Base-by-base conservation (phyloP, 208 protist genomes). In the Acanthamoeba quina region DNA sequence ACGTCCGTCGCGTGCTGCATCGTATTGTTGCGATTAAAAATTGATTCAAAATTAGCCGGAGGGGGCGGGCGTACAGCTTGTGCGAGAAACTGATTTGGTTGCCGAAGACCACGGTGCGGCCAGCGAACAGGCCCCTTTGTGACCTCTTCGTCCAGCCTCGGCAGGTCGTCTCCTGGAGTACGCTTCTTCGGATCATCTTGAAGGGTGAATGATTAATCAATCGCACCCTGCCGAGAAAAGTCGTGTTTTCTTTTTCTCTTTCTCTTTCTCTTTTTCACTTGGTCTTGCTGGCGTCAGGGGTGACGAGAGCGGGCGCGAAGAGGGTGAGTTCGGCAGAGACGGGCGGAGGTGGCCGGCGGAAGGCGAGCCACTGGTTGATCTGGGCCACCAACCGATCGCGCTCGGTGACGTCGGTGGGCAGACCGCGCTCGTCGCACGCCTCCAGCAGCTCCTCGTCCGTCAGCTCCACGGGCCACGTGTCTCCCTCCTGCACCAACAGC, bases 81-180 rank as follows among this genome's bases (percentile, higher is more conserved):
- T 86, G 52, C 24, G 78, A 86, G 34, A 86, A 86, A 24, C 52
- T 64, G 52, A 86, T 62, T 56, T 86, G 47, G 78, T 86, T 86
- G 47, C 78, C 78, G 26, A 37, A 64, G 13, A 13, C 52, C 13
- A 86, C 54, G 26, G 13, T 11, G 24, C 78, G 78, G 11, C 78
- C 78, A 62, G 78, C 78, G 26, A 64, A 86, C 19, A 86, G 78
- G 26, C 78, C 78, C 19, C 78, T 11, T 26, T 86, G 78, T 11
- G 78, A 56, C n/a, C 78, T 26, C 47, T 86, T 72, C 17, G 64
- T 29, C 64, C 64, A 72, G 26, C 64, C 64, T 31, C 29, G 64
- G 29, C n/a, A 37, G 11, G 64, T 15, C 11, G 64, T 29, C 26
- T 41, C 29, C 64, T 72, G 37, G 37, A 37, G 37, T 37, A 3